Evolutionary conservation across 2,329 filamentous ascomycete genomes (phyloP), one percentile per base, ranked within the genome.

Genomic region (Aspergillus felis): DNA sequence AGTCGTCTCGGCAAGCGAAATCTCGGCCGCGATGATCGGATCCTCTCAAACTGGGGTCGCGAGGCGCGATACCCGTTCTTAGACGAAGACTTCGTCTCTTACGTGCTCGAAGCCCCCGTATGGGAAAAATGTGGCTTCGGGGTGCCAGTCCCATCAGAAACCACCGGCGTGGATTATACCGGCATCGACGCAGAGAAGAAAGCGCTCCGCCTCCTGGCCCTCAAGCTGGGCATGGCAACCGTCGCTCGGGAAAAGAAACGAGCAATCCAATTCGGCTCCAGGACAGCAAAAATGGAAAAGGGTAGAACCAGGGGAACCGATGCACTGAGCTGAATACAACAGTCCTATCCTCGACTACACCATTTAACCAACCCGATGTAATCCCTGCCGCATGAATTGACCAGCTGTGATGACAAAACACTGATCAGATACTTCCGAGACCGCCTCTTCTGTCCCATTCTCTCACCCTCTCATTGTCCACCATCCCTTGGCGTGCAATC

Each of bases 41-140:
- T 92, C 20, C 91, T 97, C 74, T 87, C 91, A 2, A 84, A 96
- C 68, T 97, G 92, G 89, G 86, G 90, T 14, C 88, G 87, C 59
- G 94, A 99, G 74, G 89, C 89, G 32, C 84, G 94, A 38, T 97
- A 95, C 69, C 94, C 95, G 0, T 99, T 85, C 68, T 82, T 99
- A 0, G 94, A 97, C 60, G 94, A 99, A 74, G 80, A 84, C 2
- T 82, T 99, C 48, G 87, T 97, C n/a, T 81, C 81, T 27, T 94
- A 92, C 85, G 89, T 90, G 6, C 82, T 97, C 27, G 79, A 79
- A 47, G 79, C 82, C 25, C 89, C 91, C 0, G 87, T 93, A 0
- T 90, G 85, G 82, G 85, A 90, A 58, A 97, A 97, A 71, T 97
- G 92, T 66, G 91, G 93, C 49, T 97, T 97, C 71, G 84, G 83